A percentile compares a stretch with the other conserved stretches of the same genome.
phyloP scores from a whole-genome alignment of 2,329 filamentous ascomycete species.

The Colletotrichum eleusines region DNA sequence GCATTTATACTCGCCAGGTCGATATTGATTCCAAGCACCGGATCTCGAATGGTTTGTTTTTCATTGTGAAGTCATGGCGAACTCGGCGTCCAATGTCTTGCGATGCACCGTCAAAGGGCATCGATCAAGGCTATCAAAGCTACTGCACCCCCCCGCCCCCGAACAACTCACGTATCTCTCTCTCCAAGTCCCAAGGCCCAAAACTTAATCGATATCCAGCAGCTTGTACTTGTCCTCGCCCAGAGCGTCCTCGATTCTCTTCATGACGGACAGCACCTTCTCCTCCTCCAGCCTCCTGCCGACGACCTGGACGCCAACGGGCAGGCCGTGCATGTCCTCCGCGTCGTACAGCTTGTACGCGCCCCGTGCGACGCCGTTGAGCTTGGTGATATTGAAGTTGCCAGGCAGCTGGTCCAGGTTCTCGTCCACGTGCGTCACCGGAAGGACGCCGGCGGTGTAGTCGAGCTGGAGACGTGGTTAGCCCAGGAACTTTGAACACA shows the following conservation, averaged over 20 bases:
- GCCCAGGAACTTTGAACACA: background rate
- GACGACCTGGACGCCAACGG: slow-evolving; percentile 87
- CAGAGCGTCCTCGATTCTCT: slow-evolving; percentile 80
- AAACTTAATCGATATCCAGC: slow-evolving; percentile 60
- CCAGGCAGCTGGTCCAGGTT: slow-evolving; percentile 73
- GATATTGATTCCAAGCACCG: background rate
- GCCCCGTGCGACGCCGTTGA: slow-evolving; percentile 84
- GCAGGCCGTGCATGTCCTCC: slow-evolving; percentile 84
- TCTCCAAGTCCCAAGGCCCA: background rate
- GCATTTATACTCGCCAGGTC: background rate
- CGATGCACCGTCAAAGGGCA: background rate
- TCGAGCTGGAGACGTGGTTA: slow-evolving; percentile 71
- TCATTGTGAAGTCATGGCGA: slow-evolving; percentile 5
- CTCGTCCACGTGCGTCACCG: slow-evolving; percentile 86
- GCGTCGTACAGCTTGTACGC: slow-evolving; percentile 91
- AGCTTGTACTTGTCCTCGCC: slow-evolving; percentile 67
- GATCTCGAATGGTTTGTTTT: slow-evolving; percentile 13
- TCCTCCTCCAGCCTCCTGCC: slow-evolving; percentile 86
- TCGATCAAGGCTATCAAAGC: background rate
- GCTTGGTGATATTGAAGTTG: slow-evolving; percentile 69
- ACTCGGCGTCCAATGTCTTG: slow-evolving; percentile 8
- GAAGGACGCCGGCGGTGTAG: slow-evolving; percentile 85
- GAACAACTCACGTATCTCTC: background rate
- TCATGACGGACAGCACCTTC: slow-evolving; percentile 86
- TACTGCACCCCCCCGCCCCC: background rate